Evolutionary conservation across 805 yeast species (phyloP).

Genomic region (Ogataea kodamae): DNA sequence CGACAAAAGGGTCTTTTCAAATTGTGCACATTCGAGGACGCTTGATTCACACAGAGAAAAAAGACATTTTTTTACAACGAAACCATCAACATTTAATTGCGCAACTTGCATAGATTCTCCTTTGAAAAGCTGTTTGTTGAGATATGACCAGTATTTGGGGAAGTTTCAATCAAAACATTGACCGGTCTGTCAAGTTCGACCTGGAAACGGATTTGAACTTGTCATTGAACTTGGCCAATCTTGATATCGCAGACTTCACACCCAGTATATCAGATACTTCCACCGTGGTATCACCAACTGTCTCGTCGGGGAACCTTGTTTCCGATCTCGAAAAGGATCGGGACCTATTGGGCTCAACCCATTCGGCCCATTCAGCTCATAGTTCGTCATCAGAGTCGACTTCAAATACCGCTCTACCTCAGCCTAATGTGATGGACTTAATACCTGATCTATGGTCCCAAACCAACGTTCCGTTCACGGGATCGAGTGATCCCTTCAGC

Average conservation of each 20-base stretch:
- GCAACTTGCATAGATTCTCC: no score
- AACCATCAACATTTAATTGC: no score
- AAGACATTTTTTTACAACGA: no score
- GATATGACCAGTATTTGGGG: slow-evolving; percentile 18
- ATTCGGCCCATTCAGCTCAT: slow-evolving; percentile 2
- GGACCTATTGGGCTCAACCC: slow-evolving; percentile 2
- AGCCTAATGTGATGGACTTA: slow-evolving; percentile 23
- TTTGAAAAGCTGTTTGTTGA: slow-evolving; percentile 3
- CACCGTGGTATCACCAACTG: slow-evolving; percentile 17
- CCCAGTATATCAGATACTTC: slow-evolving; percentile 19
- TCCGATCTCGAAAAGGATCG: slow-evolving; percentile 9
- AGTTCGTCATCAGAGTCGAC: slow-evolving; percentile 5
- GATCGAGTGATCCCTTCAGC: no score
- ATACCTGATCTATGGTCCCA: slow-evolving; percentile 28
- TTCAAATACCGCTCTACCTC: slow-evolving; percentile 1
- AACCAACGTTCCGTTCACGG: no score
- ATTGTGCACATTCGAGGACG: no score
- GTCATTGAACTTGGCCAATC: slow-evolving; percentile 9
- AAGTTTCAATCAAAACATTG: slow-evolving; percentile 9
- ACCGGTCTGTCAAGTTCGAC: slow-evolving; percentile 8
- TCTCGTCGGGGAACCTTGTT: slow-evolving; percentile 18
- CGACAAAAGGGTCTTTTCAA: no score
- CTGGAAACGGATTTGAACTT: slow-evolving; percentile 13
- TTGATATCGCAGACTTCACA: slow-evolving; percentile 13
- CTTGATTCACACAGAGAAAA: no score